Base-by-base conservation (phyloP, 805 yeast genomes). In the Cyberlindnera veronae region DNA sequence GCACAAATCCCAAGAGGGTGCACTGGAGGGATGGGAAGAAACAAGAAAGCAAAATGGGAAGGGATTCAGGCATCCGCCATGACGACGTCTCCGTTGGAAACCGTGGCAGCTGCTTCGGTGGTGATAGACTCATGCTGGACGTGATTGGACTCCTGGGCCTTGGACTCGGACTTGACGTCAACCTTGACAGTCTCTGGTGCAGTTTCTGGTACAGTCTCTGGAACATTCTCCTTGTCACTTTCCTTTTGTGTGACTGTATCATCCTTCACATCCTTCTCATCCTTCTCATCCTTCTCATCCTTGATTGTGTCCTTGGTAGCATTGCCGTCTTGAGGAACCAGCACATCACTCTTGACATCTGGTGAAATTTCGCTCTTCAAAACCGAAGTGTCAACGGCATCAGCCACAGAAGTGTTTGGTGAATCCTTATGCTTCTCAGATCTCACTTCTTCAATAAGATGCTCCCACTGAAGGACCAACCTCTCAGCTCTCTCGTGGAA, bases 401-500 rank as follows among this genome's bases (percentile, higher is more conserved):
- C 28, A 14, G 37, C 23, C 2, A 38, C 22, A 16, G 54, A 42
- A 7, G 50, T 40, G 26, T 48, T 50, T 37, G 54, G 52, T 3
- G 53, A 42, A 9, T 48, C 49, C 16, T 31, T 19, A 11, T 9
- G 42, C 32, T 48, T 65, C 34, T 67, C 74, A 19, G 48, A 41
- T 49, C 61, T 68, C 24, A 73, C 53, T 17, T 55, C 54, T n/a
- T 58, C 63, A 15, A 74, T 58, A 19, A 61, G 38, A 6, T 49
- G 52, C 14, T 60, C 57, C 79, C 80, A 74, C 42, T 64, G 62
- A 6, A 50, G 38, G 34, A 74, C 53, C 26, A 74, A 53, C 29
- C 64, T 66, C 18, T 56, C 59, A 42, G 74, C 68, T 45, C 72
- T 60, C 39, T 67, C 69, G 44, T 72, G 77, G 42, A 74, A 62